phyloP scores from a whole-genome alignment of 257 asterid species.

The Solanum lignicaule region DNA sequence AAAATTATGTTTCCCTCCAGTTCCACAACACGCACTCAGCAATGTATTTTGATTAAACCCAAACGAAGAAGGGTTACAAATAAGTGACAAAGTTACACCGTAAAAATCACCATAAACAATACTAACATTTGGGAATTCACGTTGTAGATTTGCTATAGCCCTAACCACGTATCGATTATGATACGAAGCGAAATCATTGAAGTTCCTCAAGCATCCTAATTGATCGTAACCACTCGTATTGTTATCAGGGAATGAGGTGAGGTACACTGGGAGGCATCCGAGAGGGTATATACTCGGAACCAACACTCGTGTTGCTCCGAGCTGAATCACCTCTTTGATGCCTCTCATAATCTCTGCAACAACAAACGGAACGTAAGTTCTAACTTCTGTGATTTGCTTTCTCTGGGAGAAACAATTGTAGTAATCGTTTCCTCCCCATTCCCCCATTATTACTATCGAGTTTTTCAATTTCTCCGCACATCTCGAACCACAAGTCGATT shows the following conservation, averaged over 20 bases:
- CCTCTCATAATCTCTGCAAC: background rate
- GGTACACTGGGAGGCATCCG: background rate
- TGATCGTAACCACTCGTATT: background rate
- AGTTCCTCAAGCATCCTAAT: background rate
- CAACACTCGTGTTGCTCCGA: background rate
- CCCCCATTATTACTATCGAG: background rate
- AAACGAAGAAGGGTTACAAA: background rate
- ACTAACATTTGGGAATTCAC: background rate
- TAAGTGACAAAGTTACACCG: background rate
- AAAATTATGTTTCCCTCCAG: background rate
- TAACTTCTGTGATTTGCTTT: background rate
- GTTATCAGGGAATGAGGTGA: background rate
- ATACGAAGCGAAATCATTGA: background rate
- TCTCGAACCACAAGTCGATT: background rate
- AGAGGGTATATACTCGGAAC: background rate
- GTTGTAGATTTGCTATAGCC: background rate
- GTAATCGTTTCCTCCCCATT: conserved; percentile 4
- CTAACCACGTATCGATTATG: background rate
- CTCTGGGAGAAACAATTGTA: background rate
- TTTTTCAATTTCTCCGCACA: background rate
- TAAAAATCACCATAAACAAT: background rate
- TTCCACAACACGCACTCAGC: background rate
- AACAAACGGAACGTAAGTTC: background rate
- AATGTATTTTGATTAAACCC: background rate
- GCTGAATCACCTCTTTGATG: background rate